Evolutionary conservation across 2,329 filamentous ascomycete genomes (phyloP).

Genomic region (Paecilomyces niveus): DNA sequence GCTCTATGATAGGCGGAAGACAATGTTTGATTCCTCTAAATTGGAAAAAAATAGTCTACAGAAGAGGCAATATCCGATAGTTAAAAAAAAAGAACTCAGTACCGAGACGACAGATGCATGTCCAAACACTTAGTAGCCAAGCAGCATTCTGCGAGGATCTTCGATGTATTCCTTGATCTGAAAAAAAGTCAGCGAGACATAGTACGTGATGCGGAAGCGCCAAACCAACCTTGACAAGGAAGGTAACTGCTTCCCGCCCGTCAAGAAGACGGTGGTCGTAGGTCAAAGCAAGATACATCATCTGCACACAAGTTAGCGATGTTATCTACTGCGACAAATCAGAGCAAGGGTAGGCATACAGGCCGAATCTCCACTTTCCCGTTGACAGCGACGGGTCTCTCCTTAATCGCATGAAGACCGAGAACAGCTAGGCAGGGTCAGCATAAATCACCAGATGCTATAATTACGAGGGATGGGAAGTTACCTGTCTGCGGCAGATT

Average conservation of each 20-base stretch:
- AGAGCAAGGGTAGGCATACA: constrained; percentile 28
- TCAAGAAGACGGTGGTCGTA: constrained; percentile 96
- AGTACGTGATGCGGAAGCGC: background rate
- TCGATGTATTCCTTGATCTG: constrained; percentile 91
- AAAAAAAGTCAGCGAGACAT: background rate
- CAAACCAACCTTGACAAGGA: constrained; percentile 67
- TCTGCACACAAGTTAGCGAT: constrained; percentile 39
- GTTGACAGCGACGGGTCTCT: constrained; percentile 80
- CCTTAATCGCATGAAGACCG: constrained; percentile 93
- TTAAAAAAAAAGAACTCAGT: background rate
- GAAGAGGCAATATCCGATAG: background rate
- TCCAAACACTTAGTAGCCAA: constrained; percentile 34
- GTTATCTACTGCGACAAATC: background rate
- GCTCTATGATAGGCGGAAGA: background rate
- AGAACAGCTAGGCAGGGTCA: constrained; percentile 55
- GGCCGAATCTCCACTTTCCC: constrained; percentile 92
- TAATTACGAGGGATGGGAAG: constrained; percentile 5
- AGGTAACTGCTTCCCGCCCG: constrained; percentile 90
- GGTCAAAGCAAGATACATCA: constrained; percentile 98
- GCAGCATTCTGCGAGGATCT: constrained; percentile 85
- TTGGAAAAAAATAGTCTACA: background rate
- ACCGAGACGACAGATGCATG: background rate
- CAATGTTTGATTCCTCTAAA: background rate
- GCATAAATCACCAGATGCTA: constrained; percentile 4
- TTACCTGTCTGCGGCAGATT: constrained; percentile 80